Evolutionary conservation across 2,329 filamentous ascomycete species (phyloP).

Genomic region (Colletotrichum plurivorum): DNA sequence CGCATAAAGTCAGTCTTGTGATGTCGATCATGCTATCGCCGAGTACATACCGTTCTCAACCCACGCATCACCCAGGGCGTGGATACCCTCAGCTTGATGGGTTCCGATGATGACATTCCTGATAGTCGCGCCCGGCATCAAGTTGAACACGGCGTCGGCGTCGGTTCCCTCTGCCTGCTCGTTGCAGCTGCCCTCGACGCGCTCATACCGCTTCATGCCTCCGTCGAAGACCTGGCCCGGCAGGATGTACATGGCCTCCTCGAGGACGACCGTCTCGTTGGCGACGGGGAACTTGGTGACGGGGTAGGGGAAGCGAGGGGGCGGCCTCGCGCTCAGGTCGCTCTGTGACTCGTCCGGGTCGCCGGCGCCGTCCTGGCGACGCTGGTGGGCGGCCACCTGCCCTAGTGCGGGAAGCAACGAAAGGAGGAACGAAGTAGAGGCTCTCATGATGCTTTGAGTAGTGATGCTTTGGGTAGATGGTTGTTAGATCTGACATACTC

Average conservation of each 20-base stretch:
- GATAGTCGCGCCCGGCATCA: slow-evolving; percentile 52
- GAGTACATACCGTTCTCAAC: slow-evolving; percentile 43
- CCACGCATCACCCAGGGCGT: slow-evolving; percentile 46
- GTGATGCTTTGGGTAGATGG: background rate
- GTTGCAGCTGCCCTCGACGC: slow-evolving; percentile 55
- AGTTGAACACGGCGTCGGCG: slow-evolving; percentile 54
- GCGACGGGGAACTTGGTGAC: slow-evolving; percentile 45
- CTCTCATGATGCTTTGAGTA: background rate
- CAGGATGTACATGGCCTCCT: slow-evolving; percentile 48
- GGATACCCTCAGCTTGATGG: slow-evolving; percentile 50
- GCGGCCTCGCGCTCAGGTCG: slow-evolving; percentile 42
- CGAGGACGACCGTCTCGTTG: slow-evolving; percentile 44
- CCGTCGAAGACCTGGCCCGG: slow-evolving; percentile 50
- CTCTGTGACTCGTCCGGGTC: slow-evolving; percentile 42
- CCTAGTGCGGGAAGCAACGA: background rate
- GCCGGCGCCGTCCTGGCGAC: background rate
- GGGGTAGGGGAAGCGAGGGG: slow-evolving; percentile 45
- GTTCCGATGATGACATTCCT: slow-evolving; percentile 55
- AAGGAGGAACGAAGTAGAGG: background rate
- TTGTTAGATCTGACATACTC: background rate
- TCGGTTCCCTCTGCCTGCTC: slow-evolving; percentile 57
- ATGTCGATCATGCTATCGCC: accelerated
- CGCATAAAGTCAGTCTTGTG: background rate
- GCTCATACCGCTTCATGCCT: slow-evolving; percentile 53
- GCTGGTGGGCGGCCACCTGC: background rate